These are phyloP conservation scores for Fusarium sp. DNA, from an alignment of 2,329 filamentous ascomycete genomes.

Conservation along the genomic window DNA sequence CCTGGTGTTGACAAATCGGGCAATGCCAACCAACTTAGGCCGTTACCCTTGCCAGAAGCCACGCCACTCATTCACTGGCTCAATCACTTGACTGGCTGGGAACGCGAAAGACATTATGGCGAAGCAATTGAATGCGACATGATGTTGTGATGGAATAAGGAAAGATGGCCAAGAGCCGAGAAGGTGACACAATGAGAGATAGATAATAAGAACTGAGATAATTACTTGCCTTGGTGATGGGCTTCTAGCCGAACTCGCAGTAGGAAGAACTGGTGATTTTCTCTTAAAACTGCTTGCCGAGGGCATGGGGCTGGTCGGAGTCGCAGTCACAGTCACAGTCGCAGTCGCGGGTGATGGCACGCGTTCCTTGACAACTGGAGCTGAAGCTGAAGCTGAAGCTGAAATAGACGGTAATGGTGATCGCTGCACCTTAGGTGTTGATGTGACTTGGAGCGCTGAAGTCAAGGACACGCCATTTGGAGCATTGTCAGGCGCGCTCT, in stretches of 20 bases:
- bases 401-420: slow-evolving; percentile 37
- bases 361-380: slow-evolving; percentile 32
- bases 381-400: slow-evolving; percentile 33
- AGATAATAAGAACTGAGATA: neutral
- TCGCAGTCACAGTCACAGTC: slow-evolving; percentile 11
- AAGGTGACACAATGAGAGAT: neutral
- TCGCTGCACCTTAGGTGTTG: slow-evolving; percentile 22
- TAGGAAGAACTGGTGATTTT: slow-evolving; percentile 21
- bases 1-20: slow-evolving; percentile 43
- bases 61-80: slow-evolving; percentile 43
- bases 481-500: slow-evolving; percentile 22
- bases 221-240: slow-evolving; percentile 38
- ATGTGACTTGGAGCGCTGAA: slow-evolving; percentile 19
- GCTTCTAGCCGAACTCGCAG: slow-evolving; percentile 2
- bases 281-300: slow-evolving; percentile 25
- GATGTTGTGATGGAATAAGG: neutral
- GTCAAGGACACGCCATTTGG: slow-evolving; percentile 16
- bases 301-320: slow-evolving; percentile 4
- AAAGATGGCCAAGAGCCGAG: neutral
- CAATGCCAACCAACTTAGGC: slow-evolving; percentile 44
- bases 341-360: slow-evolving; percentile 31
- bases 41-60: slow-evolving; percentile 43
- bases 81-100: slow-evolving; percentile 41
- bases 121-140: slow-evolving; percentile 19
- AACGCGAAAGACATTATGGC: slow-evolving; percentile 38